These are phyloP conservation scores for Penicillium sp. DNA, from an alignment of 2,329 filamentous ascomycete species.

Conservation along the genomic window DNA sequence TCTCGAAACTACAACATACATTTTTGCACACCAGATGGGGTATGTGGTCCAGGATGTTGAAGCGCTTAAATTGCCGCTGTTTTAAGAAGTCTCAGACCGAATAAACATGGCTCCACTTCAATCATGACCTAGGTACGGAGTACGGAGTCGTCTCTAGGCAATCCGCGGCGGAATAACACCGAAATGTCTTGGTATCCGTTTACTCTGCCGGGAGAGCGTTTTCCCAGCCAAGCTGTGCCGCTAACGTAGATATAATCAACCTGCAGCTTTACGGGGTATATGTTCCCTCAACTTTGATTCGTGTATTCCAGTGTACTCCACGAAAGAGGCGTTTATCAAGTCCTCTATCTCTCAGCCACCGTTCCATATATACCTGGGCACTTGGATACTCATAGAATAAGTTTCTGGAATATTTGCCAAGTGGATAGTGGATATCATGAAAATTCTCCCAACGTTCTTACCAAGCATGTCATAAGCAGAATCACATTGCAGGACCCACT, in stretches of 20 bases:
- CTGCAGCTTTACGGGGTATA: not conserved
- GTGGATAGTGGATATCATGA: not conserved
- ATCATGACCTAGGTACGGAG: not conserved
- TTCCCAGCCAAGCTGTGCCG: not conserved
- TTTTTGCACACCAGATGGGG: not conserved
- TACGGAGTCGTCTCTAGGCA: too few species aligned
- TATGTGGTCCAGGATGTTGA: not conserved
- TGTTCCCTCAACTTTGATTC: not conserved
- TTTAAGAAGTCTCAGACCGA: not conserved
- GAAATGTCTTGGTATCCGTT: not conserved
- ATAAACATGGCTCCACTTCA: not conserved
- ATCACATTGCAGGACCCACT: not conserved
- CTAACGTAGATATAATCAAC: not conserved
- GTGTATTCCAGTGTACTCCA: not conserved
- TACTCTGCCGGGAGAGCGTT: slow-evolving; percentile 2
- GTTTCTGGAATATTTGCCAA: not conserved
- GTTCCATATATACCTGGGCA: not conserved
- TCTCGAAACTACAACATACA: not conserved
- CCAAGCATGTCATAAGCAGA: slow-evolving; percentile 4
- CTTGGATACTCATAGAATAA: not conserved
- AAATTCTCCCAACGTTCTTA: not conserved
- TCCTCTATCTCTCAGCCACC: not conserved
- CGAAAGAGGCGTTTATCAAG: not conserved
- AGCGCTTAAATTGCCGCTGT: not conserved
- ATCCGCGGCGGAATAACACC: not conserved